Base-by-base conservation (phyloP, 2,329 filamentous ascomycete genomes). In the Dendrostoma leiphaemia region DNA sequence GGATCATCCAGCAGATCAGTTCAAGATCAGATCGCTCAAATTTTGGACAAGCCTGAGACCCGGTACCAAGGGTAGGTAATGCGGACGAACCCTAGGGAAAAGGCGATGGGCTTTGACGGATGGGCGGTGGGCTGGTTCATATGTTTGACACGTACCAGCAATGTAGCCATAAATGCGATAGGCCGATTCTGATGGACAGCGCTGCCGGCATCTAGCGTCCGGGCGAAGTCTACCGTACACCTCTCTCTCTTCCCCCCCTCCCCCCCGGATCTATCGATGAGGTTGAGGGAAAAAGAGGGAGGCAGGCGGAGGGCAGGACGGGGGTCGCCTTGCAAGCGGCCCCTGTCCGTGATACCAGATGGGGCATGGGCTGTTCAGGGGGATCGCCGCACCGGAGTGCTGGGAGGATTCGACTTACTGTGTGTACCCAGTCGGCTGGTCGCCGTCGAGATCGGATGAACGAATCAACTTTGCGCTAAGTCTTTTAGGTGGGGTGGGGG, bases 331-430 rank as follows among this genome's bases (percentile, higher is more conserved):
- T 41, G 38, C 38, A 41, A 26, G 38, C 38, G 38, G 38, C 38
- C 38, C 26, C 38, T 24, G 38, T 41, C 26, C 3, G 38, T 23
- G 38, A 26, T 41, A 21, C 46, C 46, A 37, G n/a, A 48, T 38
- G 9, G 46, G 34, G 46, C n/a, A 48, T 37, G 31, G 34, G 24
- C 46, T 31, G 38, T 35, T 37, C 46, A 48, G 46, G 46, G 46
- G 46, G 46, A 48, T 48, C 46, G 46, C 21, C 38, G 23, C 32
- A 48, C 26, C 21, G 32, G 35, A 21, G n/a, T 15, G 34, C 15
- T 38, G n/a, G 23, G 32, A 24, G 23, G 23, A 24, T n/a, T n/a
- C n/a, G n/a, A n/a, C n/a, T n/a, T n/a, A n/a, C n/a, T n/a, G n/a
- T n/a, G n/a, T n/a, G n/a, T n/a, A 31, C 26, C 41, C 41, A 31